These are phyloP conservation scores for Colletotrichum graminicola DNA, from an alignment of 2,329 filamentous ascomycete species.

Conservation along the genomic window DNA sequence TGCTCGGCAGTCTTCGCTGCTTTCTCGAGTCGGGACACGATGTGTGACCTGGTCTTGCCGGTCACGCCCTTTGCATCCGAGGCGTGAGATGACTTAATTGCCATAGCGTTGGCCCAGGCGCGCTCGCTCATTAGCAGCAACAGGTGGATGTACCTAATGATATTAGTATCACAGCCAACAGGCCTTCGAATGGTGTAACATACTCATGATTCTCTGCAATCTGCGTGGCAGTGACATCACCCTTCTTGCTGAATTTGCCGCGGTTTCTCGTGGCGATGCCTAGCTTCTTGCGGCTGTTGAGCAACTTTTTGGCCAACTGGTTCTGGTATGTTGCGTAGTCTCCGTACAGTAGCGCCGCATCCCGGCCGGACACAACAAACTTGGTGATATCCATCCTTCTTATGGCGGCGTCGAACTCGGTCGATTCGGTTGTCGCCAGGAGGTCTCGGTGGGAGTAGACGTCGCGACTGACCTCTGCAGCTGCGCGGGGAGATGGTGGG, in stretches of 20 bases:
- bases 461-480: slow-evolving; percentile 30
- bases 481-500: slow-evolving; percentile 36
- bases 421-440: not conserved
- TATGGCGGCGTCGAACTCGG: not conserved
- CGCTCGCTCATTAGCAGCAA: slow-evolving; percentile 88
- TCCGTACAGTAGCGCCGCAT: slow-evolving; percentile 86
- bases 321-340: slow-evolving; percentile 89
- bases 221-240: slow-evolving; percentile 78
- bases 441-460: not conserved
- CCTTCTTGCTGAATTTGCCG: slow-evolving; percentile 83
- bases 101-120: slow-evolving; percentile 96
- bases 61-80: slow-evolving; percentile 84
- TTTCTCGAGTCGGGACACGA: slow-evolving; percentile 88
- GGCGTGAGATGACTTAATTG: slow-evolving; percentile 86
- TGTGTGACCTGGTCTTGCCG: slow-evolving; percentile 85
- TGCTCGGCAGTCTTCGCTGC: slow-evolving; percentile 77
- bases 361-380: slow-evolving; percentile 82
- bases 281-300: slow-evolving; percentile 86
- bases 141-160: slow-evolving; percentile 77
- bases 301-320: slow-evolving; percentile 83
- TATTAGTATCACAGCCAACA: slow-evolving; percentile 32
- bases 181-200: not conserved
- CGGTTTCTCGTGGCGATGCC: slow-evolving; percentile 86
- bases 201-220: slow-evolving; percentile 83
- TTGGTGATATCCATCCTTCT: slow-evolving; percentile 87